These are phyloP conservation scores for Scedosporium aurantiacum DNA, from an alignment of 2,329 filamentous ascomycete species.

Conservation along the genomic window DNA sequence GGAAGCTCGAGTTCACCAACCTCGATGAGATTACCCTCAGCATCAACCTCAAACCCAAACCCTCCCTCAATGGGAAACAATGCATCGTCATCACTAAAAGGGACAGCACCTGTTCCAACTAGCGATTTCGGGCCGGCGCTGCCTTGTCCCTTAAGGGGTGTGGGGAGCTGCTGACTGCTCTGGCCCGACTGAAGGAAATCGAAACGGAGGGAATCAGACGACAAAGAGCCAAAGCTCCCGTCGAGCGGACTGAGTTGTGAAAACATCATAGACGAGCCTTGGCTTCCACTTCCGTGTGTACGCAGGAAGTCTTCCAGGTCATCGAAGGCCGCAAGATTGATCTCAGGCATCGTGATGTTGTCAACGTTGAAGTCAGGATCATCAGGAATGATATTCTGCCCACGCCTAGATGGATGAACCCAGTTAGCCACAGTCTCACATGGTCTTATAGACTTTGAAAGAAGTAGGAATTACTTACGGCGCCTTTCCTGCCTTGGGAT, in stretches of 20 bases:
- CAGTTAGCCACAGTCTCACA: not conserved
- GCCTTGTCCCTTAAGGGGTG: slow-evolving; percentile 6
- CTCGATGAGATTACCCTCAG: slow-evolving; percentile 36
- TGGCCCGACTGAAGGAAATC: slow-evolving; percentile 10
- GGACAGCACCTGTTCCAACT: slow-evolving; percentile 13
- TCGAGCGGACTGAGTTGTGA: slow-evolving; percentile 36
- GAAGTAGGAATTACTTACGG: slow-evolving; percentile 50
- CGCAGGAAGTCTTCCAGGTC: slow-evolving; percentile 18
- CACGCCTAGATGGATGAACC: slow-evolving; percentile 42
- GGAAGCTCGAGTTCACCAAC: slow-evolving; percentile 33
- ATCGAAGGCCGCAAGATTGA: slow-evolving; percentile 33
- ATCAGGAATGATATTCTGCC: slow-evolving; percentile 67
- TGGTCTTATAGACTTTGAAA: not conserved
- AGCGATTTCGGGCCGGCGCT: not conserved
- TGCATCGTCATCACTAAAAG: slow-evolving; percentile 27
- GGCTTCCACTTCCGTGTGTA: slow-evolving; percentile 15
- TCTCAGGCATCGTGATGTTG: slow-evolving; percentile 42
- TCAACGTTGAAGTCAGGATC: slow-evolving; percentile 72
- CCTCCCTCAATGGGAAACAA: slow-evolving; percentile 23
- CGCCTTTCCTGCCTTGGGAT: slow-evolving; percentile 59
- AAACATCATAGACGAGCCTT: slow-evolving; percentile 22
- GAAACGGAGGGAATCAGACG: slow-evolving; percentile 22
- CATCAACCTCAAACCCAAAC: slow-evolving; percentile 39
- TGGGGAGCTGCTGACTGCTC: slow-evolving; percentile 8
- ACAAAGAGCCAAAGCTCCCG: slow-evolving; percentile 16